These are phyloP conservation scores for Backusella morwellensis DNA, from an alignment of 192 early-diverging fungal genomes.

Conservation along the genomic window DNA sequence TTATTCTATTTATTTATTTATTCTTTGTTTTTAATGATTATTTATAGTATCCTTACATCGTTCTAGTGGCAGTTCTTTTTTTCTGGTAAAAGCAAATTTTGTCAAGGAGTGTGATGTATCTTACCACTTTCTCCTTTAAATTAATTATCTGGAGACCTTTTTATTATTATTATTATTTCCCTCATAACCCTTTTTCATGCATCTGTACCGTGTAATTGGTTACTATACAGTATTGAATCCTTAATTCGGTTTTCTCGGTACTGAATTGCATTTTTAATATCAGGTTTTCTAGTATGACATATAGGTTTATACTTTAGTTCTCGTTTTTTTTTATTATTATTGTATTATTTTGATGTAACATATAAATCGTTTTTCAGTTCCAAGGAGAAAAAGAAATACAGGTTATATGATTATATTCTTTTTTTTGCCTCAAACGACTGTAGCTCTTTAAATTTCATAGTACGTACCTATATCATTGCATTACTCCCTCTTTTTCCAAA, in stretches of 20 bases:
- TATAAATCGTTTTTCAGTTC: no score
- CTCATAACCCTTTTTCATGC: not conserved
- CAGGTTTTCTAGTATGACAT: not conserved
- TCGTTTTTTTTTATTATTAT: no score
- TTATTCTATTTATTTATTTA: not conserved
- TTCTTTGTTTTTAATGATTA: not conserved
- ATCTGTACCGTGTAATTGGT: not conserved
- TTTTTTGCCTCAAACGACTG: no score
- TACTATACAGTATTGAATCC: not conserved
- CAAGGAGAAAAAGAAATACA: no score
- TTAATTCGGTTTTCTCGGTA: not conserved
- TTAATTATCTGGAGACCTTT: not conserved
- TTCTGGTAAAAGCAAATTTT: not conserved
- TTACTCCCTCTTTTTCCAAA: no score
- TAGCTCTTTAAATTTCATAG: no score
- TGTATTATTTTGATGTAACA: no score
- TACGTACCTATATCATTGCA: no score
- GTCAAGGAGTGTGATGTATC: not conserved
- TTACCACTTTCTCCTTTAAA: not conserved
- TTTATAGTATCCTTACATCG: not conserved
- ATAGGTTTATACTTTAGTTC: no score
- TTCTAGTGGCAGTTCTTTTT: not conserved
- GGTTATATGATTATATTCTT: no score
- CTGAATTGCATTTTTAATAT: not conserved
- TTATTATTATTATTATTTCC: not conserved